A percentile compares a stretch with the other conserved stretches of the same genome.
Evolutionary conservation across 2,329 filamentous ascomycete genomes (phyloP).

Genomic region (Botryotinia narcissicola): DNA sequence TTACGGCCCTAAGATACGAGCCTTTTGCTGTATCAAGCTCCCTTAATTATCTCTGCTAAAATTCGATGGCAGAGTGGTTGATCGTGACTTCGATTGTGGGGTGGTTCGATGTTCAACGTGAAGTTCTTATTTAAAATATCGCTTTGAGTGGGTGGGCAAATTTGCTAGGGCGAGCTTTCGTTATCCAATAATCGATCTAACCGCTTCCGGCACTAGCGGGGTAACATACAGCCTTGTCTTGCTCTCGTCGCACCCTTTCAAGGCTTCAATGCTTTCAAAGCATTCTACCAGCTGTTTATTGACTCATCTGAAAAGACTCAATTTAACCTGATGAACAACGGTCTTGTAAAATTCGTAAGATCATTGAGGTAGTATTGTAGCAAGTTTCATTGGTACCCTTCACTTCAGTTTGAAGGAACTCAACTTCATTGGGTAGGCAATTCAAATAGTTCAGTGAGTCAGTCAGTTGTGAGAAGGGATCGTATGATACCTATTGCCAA

Average conservation of each 20-base stretch:
- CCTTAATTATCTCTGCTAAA: neutral
- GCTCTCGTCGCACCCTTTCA: neutral
- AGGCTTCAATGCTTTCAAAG: neutral
- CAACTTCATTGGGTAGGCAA: neutral
- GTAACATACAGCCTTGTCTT: conserved; percentile 3
- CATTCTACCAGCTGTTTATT: neutral
- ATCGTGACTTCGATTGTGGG: conserved; percentile 17
- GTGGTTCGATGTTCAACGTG: conserved; percentile 11
- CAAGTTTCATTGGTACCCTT: neutral
- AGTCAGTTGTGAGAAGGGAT: neutral
- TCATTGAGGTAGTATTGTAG: neutral
- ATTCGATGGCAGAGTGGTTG: conserved; percentile 17
- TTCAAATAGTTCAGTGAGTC: neutral
- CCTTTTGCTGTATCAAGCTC: conserved; percentile 4
- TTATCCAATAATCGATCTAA: conserved; percentile 10
- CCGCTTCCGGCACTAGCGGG: conserved; percentile 5
- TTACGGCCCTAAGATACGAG: conserved; percentile 6
- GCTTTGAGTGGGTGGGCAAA: conserved; percentile 22
- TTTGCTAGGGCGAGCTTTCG: conserved; percentile 20
- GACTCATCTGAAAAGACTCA: neutral
- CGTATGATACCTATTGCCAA: neutral
- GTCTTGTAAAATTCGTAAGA: neutral
- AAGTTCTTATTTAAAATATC: conserved; percentile 22
- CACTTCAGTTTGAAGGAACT: neutral
- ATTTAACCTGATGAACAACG: neutral